Percentiles rank a stretch among this genome's conserved stretches.
Evolutionary conservation across 441 rosid species (phyloP).

Genomic region (Jatropha podagrica): DNA sequence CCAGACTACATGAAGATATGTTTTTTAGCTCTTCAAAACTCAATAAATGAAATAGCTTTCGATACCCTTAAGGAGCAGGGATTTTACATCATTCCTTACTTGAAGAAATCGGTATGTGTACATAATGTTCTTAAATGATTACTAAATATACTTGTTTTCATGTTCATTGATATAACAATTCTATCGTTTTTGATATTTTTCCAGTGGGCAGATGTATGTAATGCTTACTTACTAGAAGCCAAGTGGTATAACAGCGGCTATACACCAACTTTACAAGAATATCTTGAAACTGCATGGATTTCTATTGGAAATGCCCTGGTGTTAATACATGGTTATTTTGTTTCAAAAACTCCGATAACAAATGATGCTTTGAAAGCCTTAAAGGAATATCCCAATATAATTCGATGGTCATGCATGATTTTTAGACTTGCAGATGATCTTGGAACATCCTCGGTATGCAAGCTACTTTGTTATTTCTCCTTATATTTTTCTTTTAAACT

Average conservation of each 20-base stretch:
- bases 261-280: constrained; percentile 11
- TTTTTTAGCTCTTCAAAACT: constrained; percentile 1
- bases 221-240: constrained; percentile 15
- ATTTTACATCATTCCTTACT: not conserved
- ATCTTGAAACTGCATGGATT: constrained; percentile 12
- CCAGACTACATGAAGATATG: constrained; percentile 22
- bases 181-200: too few relatives aligned
- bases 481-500: too few relatives aligned
- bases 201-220: constrained; percentile 20
- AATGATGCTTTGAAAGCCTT: not conserved
- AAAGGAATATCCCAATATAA: not conserved
- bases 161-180: too few relatives aligned
- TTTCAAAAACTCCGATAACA: not conserved
- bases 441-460: constrained; percentile 11
- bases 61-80: constrained; percentile 1
- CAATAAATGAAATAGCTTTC: not conserved
- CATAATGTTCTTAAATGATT: not conserved
- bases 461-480: too few relatives aligned
- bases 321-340: not conserved
- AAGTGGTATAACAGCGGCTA: constrained; percentile 16
- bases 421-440: constrained; percentile 17
- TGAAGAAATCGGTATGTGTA: too few relatives aligned
- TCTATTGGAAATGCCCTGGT: not conserved
- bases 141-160: not conserved
- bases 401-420: not conserved